Evolutionary conservation across 495 filamentous ascomycete genomes (phyloP).

Genomic region (Bacidia rubella): DNA sequence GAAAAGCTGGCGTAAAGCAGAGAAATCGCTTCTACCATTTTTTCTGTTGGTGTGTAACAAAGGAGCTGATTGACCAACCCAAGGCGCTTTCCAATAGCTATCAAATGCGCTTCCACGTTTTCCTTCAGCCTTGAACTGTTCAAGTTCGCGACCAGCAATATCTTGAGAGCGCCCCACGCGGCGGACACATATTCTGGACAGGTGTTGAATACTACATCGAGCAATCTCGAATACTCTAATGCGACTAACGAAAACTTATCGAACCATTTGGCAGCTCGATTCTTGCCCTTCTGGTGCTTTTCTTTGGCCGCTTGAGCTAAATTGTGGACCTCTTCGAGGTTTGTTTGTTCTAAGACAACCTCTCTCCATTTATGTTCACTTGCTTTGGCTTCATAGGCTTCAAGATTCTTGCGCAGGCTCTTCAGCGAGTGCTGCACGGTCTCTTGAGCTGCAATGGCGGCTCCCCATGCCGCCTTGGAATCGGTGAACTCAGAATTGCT

Average conservation of each 20-base stretch:
- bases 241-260: constrained; percentile 11
- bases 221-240: constrained; percentile 13
- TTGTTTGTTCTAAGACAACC: constrained; percentile 2
- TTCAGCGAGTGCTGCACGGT: constrained; percentile 9
- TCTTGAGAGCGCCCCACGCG: constrained; percentile 11
- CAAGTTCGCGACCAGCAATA: constrained; percentile 13
- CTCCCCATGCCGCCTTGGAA: background rate
- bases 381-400: constrained; percentile 12
- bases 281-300: constrained; percentile 1
- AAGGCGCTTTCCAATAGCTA: constrained; percentile 10
- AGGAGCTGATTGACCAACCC: constrained; percentile 16
- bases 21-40: constrained; percentile 14
- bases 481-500: background rate
- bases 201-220: constrained; percentile 13
- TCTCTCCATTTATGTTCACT: constrained; percentile 10
- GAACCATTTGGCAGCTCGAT: background rate
- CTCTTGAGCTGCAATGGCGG: background rate
- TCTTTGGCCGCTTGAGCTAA: background rate
- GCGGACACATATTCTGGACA: constrained; percentile 11
- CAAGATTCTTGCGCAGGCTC: constrained; percentile 3
- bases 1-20: constrained; percentile 11
- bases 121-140: constrained; percentile 12
- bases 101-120: constrained; percentile 8
- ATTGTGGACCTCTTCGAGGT: constrained; percentile 2
- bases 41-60: constrained; percentile 10